These are phyloP conservation scores for Conringia planisiliqua DNA, from an alignment of 345 rosid genomes.

Conservation along the genomic window DNA sequence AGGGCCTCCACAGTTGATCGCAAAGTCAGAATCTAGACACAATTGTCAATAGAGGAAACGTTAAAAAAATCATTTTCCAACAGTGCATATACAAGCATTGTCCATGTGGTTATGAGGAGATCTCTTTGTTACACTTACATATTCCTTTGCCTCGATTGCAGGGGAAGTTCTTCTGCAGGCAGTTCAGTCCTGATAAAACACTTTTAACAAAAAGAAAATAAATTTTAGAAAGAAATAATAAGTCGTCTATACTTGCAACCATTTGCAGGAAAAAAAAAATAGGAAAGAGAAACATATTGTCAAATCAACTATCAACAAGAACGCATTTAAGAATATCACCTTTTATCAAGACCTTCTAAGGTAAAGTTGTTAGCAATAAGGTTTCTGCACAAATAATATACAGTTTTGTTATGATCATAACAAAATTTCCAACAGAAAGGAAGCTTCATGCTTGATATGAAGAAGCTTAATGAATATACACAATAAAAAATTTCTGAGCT, in stretches of 20 bases:
- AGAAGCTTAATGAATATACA: background rate
- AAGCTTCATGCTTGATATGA: slow-evolving; percentile 8
- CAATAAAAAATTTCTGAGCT: background rate
- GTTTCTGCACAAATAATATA: slow-evolving; percentile 52
- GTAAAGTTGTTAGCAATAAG: slow-evolving; percentile 70
- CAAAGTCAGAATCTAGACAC: slow-evolving; percentile 50
- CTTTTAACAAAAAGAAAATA: slow-evolving; percentile 17
- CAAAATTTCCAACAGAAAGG: background rate
- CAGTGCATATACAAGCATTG: background rate
- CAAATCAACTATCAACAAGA: background rate
- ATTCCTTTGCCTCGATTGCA: slow-evolving; percentile 52
- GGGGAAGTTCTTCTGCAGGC: slow-evolving; percentile 66
- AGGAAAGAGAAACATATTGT: background rate
- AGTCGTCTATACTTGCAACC: background rate
- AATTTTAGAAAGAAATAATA: background rate
- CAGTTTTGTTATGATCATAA: background rate
- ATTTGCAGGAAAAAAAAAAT: background rate
- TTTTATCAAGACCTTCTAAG: slow-evolving; percentile 34
- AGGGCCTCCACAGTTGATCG: slow-evolving; percentile 71
- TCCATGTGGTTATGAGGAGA: background rate
- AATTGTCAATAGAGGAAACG: background rate
- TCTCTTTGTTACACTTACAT: slow-evolving; percentile 43
- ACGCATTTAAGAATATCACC: slow-evolving; percentile 34
- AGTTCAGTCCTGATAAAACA: slow-evolving; percentile 48
- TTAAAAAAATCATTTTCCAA: background rate